A percentile compares a stretch with the other conserved stretches of the same genome.
These are phyloP conservation scores for Zasmidium citrigriseum DNA, from an alignment of 2,329 filamentous ascomycete genomes.

Conservation along the genomic window DNA sequence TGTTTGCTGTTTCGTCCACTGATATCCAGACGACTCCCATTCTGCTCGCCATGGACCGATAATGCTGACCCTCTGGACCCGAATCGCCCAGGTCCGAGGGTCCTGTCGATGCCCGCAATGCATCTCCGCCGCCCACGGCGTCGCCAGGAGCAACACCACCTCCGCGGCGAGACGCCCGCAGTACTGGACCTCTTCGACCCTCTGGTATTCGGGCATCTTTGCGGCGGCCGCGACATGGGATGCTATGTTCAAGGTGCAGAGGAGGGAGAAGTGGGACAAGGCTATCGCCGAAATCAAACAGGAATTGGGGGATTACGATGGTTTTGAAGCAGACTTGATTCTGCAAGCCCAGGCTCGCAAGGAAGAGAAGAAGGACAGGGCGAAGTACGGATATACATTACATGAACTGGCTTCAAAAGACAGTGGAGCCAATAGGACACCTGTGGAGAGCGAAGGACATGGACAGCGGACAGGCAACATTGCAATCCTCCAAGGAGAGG, in stretches of 20 bases:
- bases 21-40: too few relatives aligned
- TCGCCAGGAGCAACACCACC: slow-evolving; percentile 54
- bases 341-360: neutral
- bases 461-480: too few relatives aligned
- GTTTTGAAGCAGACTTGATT: slow-evolving; percentile 18
- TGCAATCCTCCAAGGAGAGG: too few relatives aligned
- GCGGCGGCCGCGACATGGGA: slow-evolving; percentile 66
- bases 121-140: slow-evolving; percentile 47
- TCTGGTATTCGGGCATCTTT: slow-evolving; percentile 68
- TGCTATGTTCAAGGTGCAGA: slow-evolving; percentile 58
- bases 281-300: slow-evolving; percentile 59
- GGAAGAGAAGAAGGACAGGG: slow-evolving; percentile 1
- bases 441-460: too few relatives aligned
- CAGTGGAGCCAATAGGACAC: too few relatives aligned
- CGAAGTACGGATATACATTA: neutral
- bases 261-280: slow-evolving; percentile 61
- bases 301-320: slow-evolving; percentile 41
- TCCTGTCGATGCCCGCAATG: slow-evolving; percentile 66
- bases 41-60: slow-evolving; percentile 6
- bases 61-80: slow-evolving; percentile 71
- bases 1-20: neutral
- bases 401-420: neutral
- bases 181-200: slow-evolving; percentile 56
- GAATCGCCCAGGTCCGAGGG: slow-evolving; percentile 62
- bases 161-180: slow-evolving; percentile 55